phyloP scores from a whole-genome alignment of 768 basidiomycete species.

The Gloeostereum incarnatum region DNA sequence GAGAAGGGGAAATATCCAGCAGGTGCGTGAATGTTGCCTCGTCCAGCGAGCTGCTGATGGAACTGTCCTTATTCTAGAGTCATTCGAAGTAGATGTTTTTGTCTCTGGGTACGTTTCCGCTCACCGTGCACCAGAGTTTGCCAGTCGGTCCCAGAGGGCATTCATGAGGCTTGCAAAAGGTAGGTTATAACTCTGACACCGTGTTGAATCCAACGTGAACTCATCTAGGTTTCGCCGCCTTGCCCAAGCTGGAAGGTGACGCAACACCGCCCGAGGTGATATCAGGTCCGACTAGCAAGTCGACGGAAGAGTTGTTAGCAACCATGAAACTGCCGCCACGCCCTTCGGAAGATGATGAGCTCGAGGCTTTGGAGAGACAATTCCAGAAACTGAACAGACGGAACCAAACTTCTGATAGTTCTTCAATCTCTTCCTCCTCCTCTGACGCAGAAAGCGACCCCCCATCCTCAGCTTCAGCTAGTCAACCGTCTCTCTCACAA shows the following conservation, averaged over 20 bases:
- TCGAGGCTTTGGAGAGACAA: slow-evolving; percentile 44
- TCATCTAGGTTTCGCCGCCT: slow-evolving; percentile 54
- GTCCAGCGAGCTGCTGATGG: neutral
- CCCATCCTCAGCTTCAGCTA: slow-evolving; percentile 1
- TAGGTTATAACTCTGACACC: slow-evolving; percentile 18
- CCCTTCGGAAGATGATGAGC: slow-evolving; percentile 48
- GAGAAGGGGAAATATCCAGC: slow-evolving; percentile 13
- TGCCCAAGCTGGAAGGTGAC: slow-evolving; percentile 46
- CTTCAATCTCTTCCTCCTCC: slow-evolving; percentile 8
- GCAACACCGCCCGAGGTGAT: slow-evolving; percentile 18
- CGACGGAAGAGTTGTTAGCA: slow-evolving; percentile 41
- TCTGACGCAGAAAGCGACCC: slow-evolving; percentile 9
- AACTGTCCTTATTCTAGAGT: slow-evolving; percentile 18
- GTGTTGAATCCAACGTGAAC: slow-evolving; percentile 5
- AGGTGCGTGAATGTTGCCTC: slow-evolving; percentile 8
- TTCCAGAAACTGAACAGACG: slow-evolving; percentile 26
- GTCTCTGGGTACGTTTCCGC: slow-evolving; percentile 72
- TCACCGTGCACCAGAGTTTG: slow-evolving; percentile 45
- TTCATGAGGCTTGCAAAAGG: slow-evolving; percentile 76
- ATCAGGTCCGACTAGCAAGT: slow-evolving; percentile 21
- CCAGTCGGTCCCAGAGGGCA: slow-evolving; percentile 66
- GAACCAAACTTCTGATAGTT: slow-evolving; percentile 5
- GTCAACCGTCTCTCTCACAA: slow-evolving; percentile 8
- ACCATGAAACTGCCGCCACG: slow-evolving; percentile 42
- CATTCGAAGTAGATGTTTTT: slow-evolving; percentile 66